phyloP scores from a whole-genome alignment of 179 eudicot species.

The Silene coronaria region DNA sequence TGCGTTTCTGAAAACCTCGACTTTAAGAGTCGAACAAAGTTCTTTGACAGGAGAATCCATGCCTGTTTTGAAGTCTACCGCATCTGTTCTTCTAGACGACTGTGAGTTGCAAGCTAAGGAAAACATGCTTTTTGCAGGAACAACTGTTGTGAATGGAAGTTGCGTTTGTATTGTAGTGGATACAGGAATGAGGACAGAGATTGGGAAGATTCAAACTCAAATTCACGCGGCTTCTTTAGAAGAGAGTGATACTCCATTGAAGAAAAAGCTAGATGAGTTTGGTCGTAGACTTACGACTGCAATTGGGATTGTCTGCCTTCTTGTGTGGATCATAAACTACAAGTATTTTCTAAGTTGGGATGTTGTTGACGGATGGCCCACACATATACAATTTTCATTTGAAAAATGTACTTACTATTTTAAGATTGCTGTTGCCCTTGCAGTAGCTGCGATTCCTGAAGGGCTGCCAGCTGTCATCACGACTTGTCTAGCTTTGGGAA shows the following conservation, averaged over 20 bases:
- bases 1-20: conserved; percentile 53
- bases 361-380: conserved; percentile 58
- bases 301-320: conserved; percentile 47
- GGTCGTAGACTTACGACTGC: conserved; percentile 47
- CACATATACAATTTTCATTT: conserved; percentile 60
- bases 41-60: conserved; percentile 77
- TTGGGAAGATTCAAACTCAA: conserved; percentile 56
- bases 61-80: conserved; percentile 62
- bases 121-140: conserved; percentile 82
- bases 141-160: conserved; percentile 70
- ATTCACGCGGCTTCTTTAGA: conserved; percentile 57
- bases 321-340: conserved; percentile 68
- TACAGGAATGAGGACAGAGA: conserved; percentile 53
- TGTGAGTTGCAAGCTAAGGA: conserved; percentile 80
- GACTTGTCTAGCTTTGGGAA: conserved; percentile 81
- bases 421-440: conserved; percentile 74
- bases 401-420: conserved; percentile 84
- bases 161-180: conserved; percentile 50
- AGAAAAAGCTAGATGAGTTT: conserved; percentile 55
- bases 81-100: conserved; percentile 38
- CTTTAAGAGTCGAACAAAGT: conserved; percentile 73
- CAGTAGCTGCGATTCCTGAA: conserved; percentile 90
- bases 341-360: conserved; percentile 79
- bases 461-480: conserved; percentile 85
- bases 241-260: conserved; percentile 53